Evolutionary conservation across 371 early-diverging fungal species (phyloP).

Genomic region (Mucor circinelloides): DNA sequence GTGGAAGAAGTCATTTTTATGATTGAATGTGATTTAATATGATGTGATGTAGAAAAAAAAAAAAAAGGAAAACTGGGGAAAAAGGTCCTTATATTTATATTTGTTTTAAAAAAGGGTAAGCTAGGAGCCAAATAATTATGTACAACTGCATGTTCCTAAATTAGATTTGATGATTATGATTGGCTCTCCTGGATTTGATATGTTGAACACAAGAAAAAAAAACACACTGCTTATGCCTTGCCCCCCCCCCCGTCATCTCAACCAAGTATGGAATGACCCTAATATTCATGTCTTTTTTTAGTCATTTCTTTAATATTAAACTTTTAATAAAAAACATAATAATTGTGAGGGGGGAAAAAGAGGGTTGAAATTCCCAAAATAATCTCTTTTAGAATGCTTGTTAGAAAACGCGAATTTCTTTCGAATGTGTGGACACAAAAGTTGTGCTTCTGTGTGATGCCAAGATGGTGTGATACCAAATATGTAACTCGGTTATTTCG

Average conservation of each 20-base stretch:
- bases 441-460: neutral
- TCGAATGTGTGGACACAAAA: neutral
- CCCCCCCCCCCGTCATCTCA: neutral
- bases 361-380: neutral
- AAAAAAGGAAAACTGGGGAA: slow-evolving; percentile 9
- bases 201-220: slow-evolving; percentile 7
- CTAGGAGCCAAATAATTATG: slow-evolving; percentile 3
- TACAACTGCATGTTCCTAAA: slow-evolving; percentile 10
- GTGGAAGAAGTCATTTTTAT: slow-evolving; percentile 18
- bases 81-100: slow-evolving; percentile 15
- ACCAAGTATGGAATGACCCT: slow-evolving; percentile 1
- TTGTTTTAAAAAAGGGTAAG: slow-evolving; percentile 1
- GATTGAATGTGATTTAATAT: neutral
- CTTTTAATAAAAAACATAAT: neutral
- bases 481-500: slow-evolving; percentile 1
- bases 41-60: slow-evolving; percentile 4
- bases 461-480: slow-evolving; percentile 2
- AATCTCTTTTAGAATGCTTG: neutral
- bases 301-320: slow-evolving; percentile 2
- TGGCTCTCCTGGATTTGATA: slow-evolving; percentile 10
- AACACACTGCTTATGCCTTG: neutral
- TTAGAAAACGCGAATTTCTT: neutral
- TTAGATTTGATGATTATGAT: slow-evolving; percentile 7
- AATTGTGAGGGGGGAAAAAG: neutral
- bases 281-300: slow-evolving; percentile 1